Evolutionary conservation across 2,329 filamentous ascomycete species (phyloP).

Genomic region (Botrytis byssoidea): DNA sequence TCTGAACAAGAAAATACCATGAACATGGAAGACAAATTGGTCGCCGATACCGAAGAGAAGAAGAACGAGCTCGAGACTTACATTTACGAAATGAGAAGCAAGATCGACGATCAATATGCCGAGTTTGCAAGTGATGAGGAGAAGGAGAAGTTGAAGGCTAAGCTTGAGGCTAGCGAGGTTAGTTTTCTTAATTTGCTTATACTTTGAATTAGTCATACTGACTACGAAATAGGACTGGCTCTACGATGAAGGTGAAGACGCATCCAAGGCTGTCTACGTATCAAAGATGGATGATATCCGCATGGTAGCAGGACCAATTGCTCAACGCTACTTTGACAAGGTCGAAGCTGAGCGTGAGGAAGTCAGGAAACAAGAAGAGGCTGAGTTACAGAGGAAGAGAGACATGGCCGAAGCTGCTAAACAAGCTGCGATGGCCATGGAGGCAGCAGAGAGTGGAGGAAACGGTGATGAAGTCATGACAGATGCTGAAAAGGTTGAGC

Average conservation of each 20-base stretch:
- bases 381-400: constrained; percentile 49
- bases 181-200: constrained; percentile 41
- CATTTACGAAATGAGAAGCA: constrained; percentile 95
- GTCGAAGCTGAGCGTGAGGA: constrained; percentile 81
- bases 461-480: constrained; percentile 65
- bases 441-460: constrained; percentile 33
- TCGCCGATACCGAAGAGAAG: constrained; percentile 97
- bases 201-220: constrained; percentile 24
- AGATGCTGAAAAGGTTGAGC: constrained; percentile 47
- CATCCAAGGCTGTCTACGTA: constrained; percentile 88
- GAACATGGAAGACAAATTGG: constrained; percentile 98
- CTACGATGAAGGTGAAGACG: constrained; percentile 94
- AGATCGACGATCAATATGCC: constrained; percentile 87
- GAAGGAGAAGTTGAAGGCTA: constrained; percentile 80
- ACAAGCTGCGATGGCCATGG: constrained; percentile 47
- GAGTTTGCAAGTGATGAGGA: constrained; percentile 89
- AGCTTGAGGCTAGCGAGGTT: constrained; percentile 85
- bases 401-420: constrained; percentile 47
- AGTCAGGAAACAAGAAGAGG: constrained; percentile 64
- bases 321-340: constrained; percentile 95
- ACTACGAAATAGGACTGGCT: constrained; percentile 78
- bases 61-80: constrained; percentile 99
- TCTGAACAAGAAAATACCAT: constrained; percentile 83
- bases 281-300: constrained; percentile 96
- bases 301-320: constrained; percentile 83